Conservation (phyloP, 148 eudicot genomes). For the Vaccinium macrocarpon region DNA sequence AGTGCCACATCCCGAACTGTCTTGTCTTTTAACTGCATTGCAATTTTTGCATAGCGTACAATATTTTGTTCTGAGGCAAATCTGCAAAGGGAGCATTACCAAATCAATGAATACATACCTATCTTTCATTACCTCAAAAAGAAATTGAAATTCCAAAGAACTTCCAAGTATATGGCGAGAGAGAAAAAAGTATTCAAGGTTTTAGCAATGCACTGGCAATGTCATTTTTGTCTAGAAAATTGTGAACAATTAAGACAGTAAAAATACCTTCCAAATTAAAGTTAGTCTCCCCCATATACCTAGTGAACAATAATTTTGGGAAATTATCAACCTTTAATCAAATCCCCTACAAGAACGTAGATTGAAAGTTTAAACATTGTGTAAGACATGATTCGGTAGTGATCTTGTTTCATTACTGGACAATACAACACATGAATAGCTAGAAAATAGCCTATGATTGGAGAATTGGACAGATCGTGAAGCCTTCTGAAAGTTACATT, state of each 20-base stretch:
- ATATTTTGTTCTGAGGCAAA: slow-evolving; percentile 44
- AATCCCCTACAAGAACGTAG: neutral
- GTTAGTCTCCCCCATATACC: neutral
- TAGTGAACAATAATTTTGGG: neutral
- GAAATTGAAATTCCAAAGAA: slow-evolving; percentile 1
- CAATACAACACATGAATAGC: neutral
- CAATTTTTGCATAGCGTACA: slow-evolving; percentile 69
- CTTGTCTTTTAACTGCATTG: slow-evolving; percentile 62
- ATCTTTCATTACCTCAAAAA: neutral
- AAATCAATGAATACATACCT: neutral
- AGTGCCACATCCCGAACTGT: slow-evolving; percentile 81
- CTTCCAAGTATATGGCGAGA: neutral
- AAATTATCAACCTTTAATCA: neutral
- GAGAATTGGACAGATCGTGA: neutral
- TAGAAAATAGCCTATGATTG: too few relatives aligned
- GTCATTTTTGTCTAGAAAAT: neutral
- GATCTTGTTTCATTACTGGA: neutral
- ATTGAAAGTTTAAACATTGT: neutral
- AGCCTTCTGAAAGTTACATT: neutral
- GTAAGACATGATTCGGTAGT: neutral
- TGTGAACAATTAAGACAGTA: neutral
- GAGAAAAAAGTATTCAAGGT: neutral
- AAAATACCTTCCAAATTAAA: neutral
- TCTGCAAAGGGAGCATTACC: slow-evolving; percentile 30
- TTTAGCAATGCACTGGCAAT: neutral